phyloP scores from a whole-genome alignment of 1,139 yeast genomes.

The Hanseniaspora gamundiae region DNA sequence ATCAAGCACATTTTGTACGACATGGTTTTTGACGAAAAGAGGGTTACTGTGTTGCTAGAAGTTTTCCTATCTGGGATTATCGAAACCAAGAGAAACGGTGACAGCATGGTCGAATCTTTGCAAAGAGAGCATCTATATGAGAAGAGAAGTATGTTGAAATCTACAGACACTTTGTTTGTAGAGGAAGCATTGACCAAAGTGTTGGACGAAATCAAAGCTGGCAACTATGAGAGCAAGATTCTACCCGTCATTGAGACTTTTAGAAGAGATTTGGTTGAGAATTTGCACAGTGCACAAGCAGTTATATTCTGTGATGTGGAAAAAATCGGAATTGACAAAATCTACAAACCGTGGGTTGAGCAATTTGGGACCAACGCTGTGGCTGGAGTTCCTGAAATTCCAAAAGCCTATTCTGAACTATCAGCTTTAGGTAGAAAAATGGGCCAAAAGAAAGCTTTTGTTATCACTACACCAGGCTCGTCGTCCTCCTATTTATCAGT shows the following conservation, averaged over 20 bases:
- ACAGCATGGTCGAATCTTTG: constrained; percentile 54
- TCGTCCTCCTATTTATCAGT: constrained; percentile 71
- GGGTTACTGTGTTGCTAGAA: constrained; percentile 62
- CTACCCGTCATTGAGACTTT: constrained; percentile 44
- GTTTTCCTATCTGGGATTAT: constrained; percentile 66
- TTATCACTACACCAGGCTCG: constrained; percentile 72
- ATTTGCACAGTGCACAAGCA: constrained; percentile 48
- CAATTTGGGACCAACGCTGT: constrained; percentile 8
- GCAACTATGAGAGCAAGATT: constrained; percentile 26
- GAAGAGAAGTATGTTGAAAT: constrained; percentile 49
- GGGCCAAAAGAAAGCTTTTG: constrained; percentile 38
- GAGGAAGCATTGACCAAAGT: constrained; percentile 47
- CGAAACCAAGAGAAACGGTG: constrained; percentile 72
- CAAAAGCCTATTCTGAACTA: constrained; percentile 32
- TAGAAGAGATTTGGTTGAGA: constrained; percentile 43
- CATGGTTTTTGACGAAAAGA: constrained; percentile 57
- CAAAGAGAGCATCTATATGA: constrained; percentile 42
- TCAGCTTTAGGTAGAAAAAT: constrained; percentile 48
- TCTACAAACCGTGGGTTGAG: constrained; percentile 40
- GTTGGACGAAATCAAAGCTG: constrained; percentile 40
- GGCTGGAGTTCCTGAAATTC: constrained; percentile 10
- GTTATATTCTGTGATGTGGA: constrained; percentile 59
- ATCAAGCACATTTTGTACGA: constrained; percentile 48
- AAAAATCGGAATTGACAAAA: constrained; percentile 14
- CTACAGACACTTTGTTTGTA: constrained; percentile 52